Percentiles rank a stretch among this genome's conserved stretches.
These are phyloP conservation scores for Blastobotrys arbuscula DNA, from an alignment of 1,139 yeast genomes.

Conservation along the genomic window DNA sequence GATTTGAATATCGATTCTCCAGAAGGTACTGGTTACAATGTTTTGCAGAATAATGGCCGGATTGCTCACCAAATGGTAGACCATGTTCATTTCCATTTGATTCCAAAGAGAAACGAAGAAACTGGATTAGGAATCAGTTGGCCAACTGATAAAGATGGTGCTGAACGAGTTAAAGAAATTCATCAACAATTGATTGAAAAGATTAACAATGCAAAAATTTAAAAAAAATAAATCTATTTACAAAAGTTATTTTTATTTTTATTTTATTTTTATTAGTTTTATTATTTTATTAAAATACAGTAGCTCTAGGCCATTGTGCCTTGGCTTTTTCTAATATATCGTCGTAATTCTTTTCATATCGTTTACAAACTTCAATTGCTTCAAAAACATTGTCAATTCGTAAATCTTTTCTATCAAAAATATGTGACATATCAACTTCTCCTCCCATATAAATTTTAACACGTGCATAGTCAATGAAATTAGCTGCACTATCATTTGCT, in stretches of 20 bases:
- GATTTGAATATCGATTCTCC: slow-evolving; percentile 56
- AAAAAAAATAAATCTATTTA: slow-evolving; percentile 4
- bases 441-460: slow-evolving; percentile 19
- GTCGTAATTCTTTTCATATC: slow-evolving; percentile 14
- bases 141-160: slow-evolving; percentile 66
- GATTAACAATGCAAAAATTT: slow-evolving; percentile 18
- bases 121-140: slow-evolving; percentile 84
- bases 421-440: not conserved
- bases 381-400: slow-evolving; percentile 13
- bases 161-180: slow-evolving; percentile 61
- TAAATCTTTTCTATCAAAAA: slow-evolving; percentile 4
- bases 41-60: slow-evolving; percentile 86
- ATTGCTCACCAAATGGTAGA: slow-evolving; percentile 93
- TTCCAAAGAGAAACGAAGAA: slow-evolving; percentile 69
- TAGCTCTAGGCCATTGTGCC: slow-evolving; percentile 25
- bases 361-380: slow-evolving; percentile 12
- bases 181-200: slow-evolving; percentile 58
- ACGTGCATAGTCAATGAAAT: slow-evolving; percentile 19
- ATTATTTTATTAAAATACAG: slow-evolving; percentile 3
- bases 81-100: slow-evolving; percentile 94
- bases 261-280: too few species aligned
- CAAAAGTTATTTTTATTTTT: too few species aligned
- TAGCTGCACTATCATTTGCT: slow-evolving; percentile 8
- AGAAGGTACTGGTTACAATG: slow-evolving; percentile 77
- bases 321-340: slow-evolving; percentile 17